These are phyloP conservation scores for Inonotus hispidus DNA, from an alignment of 1,284 basidiomycete species.

Conservation along the genomic window DNA sequence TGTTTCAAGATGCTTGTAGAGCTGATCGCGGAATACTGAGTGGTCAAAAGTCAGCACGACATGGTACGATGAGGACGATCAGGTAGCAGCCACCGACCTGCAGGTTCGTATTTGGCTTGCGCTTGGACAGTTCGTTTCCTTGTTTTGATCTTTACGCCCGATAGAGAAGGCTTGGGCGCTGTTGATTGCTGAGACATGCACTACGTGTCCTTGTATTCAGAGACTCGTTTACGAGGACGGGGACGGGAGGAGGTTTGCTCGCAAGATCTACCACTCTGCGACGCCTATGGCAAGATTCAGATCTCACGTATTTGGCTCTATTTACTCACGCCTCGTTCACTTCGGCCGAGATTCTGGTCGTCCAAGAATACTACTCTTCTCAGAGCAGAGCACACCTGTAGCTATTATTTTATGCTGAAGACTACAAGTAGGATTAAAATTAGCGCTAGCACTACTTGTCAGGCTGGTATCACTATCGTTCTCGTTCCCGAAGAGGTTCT, in stretches of 20 bases:
- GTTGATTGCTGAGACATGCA: slow-evolving; percentile 85
- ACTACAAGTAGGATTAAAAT: too few relatives aligned
- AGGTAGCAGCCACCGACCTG: slow-evolving; percentile 35
- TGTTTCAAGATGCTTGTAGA: slow-evolving; percentile 90
- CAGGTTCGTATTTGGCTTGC: slow-evolving; percentile 83
- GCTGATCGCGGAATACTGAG: slow-evolving; percentile 90
- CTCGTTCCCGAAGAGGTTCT: too few relatives aligned
- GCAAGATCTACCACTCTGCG: not conserved
- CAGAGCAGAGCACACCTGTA: too few relatives aligned
- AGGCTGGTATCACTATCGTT: too few relatives aligned
- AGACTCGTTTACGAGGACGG: slow-evolving; percentile 2
- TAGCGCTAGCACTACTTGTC: too few relatives aligned
- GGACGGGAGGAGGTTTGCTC: not conserved
- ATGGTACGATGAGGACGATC: slow-evolving; percentile 3
- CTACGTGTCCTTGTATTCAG: slow-evolving; percentile 24
- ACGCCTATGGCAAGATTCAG: not conserved
- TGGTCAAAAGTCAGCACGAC: slow-evolving; percentile 16
- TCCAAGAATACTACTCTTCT: too few relatives aligned
- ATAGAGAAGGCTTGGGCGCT: slow-evolving; percentile 77
- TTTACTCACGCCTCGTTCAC: not conserved
- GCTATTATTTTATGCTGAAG: too few relatives aligned
- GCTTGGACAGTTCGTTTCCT: slow-evolving; percentile 85
- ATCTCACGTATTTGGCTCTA: not conserved
- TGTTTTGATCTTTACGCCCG: slow-evolving; percentile 84
- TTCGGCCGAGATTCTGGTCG: too few relatives aligned